These are phyloP conservation scores for Dillenia suffruticosa DNA, from an alignment of 164 flowering plant genomes.

Conservation along the genomic window DNA sequence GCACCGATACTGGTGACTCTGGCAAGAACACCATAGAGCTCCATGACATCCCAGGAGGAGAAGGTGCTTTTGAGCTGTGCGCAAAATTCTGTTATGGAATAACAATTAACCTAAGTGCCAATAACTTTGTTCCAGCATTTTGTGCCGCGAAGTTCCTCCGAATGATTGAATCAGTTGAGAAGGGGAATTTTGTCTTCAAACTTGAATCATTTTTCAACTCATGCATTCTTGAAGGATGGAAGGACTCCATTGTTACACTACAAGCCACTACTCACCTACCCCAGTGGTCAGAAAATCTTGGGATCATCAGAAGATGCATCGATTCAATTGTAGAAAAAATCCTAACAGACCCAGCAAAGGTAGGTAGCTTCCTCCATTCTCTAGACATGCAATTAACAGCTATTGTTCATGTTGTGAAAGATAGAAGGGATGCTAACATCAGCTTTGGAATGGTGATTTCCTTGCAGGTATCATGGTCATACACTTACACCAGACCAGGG, in stretches of 20 bases:
- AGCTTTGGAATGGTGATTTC: constrained; percentile 1
- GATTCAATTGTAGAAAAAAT: constrained; percentile 77
- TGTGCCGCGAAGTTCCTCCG: constrained; percentile 83
- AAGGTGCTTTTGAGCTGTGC: constrained; percentile 85
- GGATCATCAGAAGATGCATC: constrained; percentile 62
- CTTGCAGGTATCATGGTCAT: constrained; percentile 82
- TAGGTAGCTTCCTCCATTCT: constrained; percentile 11
- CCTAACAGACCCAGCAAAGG: constrained; percentile 62
- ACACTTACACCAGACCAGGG: constrained; percentile 85
- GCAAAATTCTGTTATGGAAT: constrained; percentile 92
- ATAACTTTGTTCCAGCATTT: constrained; percentile 60
- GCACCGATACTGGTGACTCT: constrained; percentile 36
- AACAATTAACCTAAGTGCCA: constrained; percentile 62
- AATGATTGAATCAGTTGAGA: constrained; percentile 72
- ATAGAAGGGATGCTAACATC: background rate
- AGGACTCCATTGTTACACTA: constrained; percentile 66
- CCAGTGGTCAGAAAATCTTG: constrained; percentile 75
- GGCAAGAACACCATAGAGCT: constrained; percentile 35
- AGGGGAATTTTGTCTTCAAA: constrained; percentile 61
- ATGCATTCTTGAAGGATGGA: constrained; percentile 91
- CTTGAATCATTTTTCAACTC: constrained; percentile 76
- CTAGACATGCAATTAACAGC: no score
- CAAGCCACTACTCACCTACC: constrained; percentile 41
- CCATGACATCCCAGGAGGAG: constrained; percentile 85
- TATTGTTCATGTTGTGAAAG: no score